Evolutionary conservation across 2,329 filamentous ascomycete genomes (phyloP), one percentile per base, ranked within the genome.

Genomic region (Talaromyces sp.): DNA sequence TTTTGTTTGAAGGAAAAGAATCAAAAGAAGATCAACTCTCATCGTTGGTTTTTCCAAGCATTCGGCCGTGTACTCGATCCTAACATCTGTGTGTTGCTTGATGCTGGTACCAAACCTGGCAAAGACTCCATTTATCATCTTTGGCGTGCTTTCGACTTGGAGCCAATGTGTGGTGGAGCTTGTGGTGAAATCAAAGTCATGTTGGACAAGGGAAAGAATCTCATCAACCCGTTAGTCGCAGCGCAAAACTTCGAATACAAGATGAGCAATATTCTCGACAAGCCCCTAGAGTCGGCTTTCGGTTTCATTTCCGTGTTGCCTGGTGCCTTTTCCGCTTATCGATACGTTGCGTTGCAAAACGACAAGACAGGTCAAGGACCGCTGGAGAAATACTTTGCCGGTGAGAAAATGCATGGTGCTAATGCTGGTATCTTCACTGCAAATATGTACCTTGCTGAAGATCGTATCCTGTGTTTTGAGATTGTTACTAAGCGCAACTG

Each of bases 241-340:
- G 93, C 93, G 0, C 95, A 99, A 74, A 99, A 99, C 75, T 99
- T 99, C 72, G 95, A 99, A 82, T 99, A 99, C 85, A 99, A 99
- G 85, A 97, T 99, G 90, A 97, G 92, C 77, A 99, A 99, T 74
- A 99, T 99, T 74, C 85, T 99, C 52, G 95, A 99, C 78, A 99
- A 99, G 81, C 95, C 95, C 2, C 82, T 99, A 47, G 95, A 99
- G 76, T 98, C 94, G 3, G 92, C 94, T 0, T 99, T 99, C 77
- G 95, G 95, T 56, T 99, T 98, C 81, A 98, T 99, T 75, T 92
- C 92, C 52, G 95, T 99, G 73, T 83, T 99, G 74, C 95, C 95
- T 0, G 95, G 95, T 82, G 95, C 95, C 65, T 97, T 99, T 79
- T 98, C 94, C n/a, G 95, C 95, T 22, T 99, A 99, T 78, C 90